phyloP scores from a whole-genome alignment of 1,284 basidiomycete genomes.

The Vanrija pseudolonga region DNA sequence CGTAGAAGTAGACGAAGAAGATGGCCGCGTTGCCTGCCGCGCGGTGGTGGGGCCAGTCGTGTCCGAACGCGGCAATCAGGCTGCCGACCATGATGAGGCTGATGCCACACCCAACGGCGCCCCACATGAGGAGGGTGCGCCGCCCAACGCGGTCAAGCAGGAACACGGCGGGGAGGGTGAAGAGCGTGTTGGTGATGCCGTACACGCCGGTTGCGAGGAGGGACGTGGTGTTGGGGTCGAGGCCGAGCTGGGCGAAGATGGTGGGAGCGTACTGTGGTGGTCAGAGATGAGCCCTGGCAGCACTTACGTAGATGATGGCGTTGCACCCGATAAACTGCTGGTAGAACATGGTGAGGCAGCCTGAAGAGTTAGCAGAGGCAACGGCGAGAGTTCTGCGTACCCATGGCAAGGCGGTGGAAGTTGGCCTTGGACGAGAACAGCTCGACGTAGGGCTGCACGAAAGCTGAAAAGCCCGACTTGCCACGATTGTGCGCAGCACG shows the following conservation, averaged over 20 bases:
- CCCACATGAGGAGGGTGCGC: constrained; percentile 29
- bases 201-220: constrained; percentile 43
- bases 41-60: constrained; percentile 11
- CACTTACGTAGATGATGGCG: constrained; percentile 7
- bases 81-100: constrained; percentile 59
- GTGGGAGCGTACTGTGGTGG: constrained; percentile 13
- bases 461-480: neutral
- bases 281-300: neutral
- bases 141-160: constrained; percentile 42
- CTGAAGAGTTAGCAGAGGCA: neutral
- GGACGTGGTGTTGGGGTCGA: constrained; percentile 25
- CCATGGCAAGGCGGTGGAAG: constrained; percentile 15
- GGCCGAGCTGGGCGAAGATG: constrained; percentile 35
- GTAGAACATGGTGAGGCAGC: constrained; percentile 12
- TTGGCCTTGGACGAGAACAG: constrained; percentile 12
- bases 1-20: constrained; percentile 18
- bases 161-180: constrained; percentile 35
- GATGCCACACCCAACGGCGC: constrained; percentile 22
- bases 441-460: constrained; percentile 13
- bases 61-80: constrained; percentile 40
- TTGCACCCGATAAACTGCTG: constrained; percentile 23
- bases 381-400: neutral
- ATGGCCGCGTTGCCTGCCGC: constrained; percentile 25
- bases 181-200: constrained; percentile 38
- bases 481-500: neutral